These are phyloP conservation scores for Immersiella caudata DNA, from an alignment of 495 filamentous ascomycete species.

Conservation along the genomic window DNA sequence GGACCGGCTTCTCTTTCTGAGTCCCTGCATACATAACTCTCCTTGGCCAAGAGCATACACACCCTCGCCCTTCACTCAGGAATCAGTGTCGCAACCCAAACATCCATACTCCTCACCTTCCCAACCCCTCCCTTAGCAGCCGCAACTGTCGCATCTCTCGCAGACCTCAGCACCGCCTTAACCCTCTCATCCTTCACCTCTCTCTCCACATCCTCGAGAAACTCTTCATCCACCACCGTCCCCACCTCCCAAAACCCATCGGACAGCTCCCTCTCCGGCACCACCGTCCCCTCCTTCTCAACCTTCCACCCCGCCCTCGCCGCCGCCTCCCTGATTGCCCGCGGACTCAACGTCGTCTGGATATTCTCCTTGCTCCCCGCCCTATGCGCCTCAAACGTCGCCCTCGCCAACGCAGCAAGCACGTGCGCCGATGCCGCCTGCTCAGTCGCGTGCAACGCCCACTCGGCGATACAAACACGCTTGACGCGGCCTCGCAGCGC, in stretches of 20 bases:
- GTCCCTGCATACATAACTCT: background rate
- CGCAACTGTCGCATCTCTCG: conserved; percentile 40
- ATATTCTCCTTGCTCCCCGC: conserved; percentile 27
- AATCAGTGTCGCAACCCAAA: conserved; percentile 47
- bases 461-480: conserved; percentile 47
- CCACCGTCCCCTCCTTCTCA: conserved; percentile 33
- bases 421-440: conserved; percentile 43
- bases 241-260: conserved; percentile 54
- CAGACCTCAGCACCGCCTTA: conserved; percentile 36
- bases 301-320: conserved; percentile 35
- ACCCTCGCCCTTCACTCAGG: background rate
- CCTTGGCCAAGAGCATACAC: background rate
- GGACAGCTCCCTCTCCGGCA: conserved; percentile 40
- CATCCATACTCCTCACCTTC: conserved; percentile 50
- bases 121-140: conserved; percentile 37
- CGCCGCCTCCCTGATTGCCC: conserved; percentile 22
- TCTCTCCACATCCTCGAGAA: conserved; percentile 36
- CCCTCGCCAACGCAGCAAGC: conserved; percentile 45
- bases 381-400: conserved; percentile 27
- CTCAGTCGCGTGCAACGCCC: conserved; percentile 37
- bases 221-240: conserved; percentile 27
- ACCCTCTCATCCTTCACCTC: conserved; percentile 40
- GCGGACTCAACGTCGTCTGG: conserved; percentile 22
- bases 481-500: conserved; percentile 38
- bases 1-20: conserved; percentile 43